These are phyloP conservation scores for Shiraia sp. DNA, from an alignment of 2,329 filamentous ascomycete genomes.

Conservation along the genomic window DNA sequence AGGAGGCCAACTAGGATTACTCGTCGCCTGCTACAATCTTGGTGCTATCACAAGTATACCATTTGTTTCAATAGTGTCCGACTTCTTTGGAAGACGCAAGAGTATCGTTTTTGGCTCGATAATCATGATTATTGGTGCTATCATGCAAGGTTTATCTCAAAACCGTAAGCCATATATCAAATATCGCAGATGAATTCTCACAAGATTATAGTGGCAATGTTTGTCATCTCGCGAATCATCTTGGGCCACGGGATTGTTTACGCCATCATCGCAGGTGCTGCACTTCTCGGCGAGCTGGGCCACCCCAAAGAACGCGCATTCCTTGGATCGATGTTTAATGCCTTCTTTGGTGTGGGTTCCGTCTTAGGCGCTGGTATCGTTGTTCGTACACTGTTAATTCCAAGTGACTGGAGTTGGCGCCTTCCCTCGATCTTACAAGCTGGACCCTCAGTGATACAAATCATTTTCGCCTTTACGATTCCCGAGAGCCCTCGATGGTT, in stretches of 20 bases:
- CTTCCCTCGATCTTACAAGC: constrained; percentile 68
- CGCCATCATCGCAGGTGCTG: constrained; percentile 65
- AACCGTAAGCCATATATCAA: constrained; percentile 26
- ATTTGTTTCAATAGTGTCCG: constrained; percentile 60
- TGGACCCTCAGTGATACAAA: constrained; percentile 64
- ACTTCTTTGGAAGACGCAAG: constrained; percentile 60
- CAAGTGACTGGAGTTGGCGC: constrained; percentile 68
- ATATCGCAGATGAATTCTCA: background rate
- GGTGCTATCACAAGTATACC: constrained; percentile 63
- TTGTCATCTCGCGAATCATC: constrained; percentile 63
- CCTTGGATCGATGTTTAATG: constrained; percentile 70
- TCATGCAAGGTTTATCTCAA: constrained; percentile 59
- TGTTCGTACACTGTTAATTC: constrained; percentile 64
- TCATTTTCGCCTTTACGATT: constrained; percentile 63
- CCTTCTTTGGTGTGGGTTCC: constrained; percentile 65
- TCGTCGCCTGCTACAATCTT: constrained; percentile 63
- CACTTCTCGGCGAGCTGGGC: constrained; percentile 67
- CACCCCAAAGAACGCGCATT: constrained; percentile 70
- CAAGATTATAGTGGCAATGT: constrained; percentile 49
- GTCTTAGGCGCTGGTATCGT: constrained; percentile 64
- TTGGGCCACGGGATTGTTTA: constrained; percentile 70
- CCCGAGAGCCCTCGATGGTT: constrained; percentile 71
- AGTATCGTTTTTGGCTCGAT: constrained; percentile 60
- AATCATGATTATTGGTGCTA: constrained; percentile 60
- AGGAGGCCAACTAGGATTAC: constrained; percentile 57